Base-by-base conservation (phyloP, 352 stramenopile species). In the Pythium diclinum region DNA sequence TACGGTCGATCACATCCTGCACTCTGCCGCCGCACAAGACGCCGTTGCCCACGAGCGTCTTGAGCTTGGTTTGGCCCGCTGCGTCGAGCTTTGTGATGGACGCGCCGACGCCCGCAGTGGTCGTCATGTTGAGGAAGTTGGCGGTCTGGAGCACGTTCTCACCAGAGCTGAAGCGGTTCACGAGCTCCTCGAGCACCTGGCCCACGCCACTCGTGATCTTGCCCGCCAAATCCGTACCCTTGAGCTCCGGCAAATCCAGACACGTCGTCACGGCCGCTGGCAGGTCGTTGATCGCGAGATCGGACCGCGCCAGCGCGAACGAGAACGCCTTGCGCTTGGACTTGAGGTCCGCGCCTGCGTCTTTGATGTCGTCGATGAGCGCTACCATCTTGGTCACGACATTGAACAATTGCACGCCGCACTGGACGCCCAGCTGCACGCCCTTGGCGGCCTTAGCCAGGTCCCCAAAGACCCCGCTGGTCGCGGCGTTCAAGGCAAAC, bases 241-340 rank as follows among this genome's bases (percentile, higher is more conserved):
- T 68, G 0, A 73, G 69, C 0, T 38, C 33, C 8, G 58, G 59
- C 19, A 76, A 61, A 4, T 78, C 77, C 7, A 79, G 56, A 52
- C 82, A 89, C 14, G 68, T 75, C 16, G 73, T 65, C 21, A 86
- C 80, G 0, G 78, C 78, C 25, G 73, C 54, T 0, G 82, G 82
- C 6, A 89, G 60, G 56, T 91, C 82, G 34, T 68, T 73, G 17
- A 87, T 67, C 3, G 74, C 77, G 10, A 76, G 74, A 61, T 89
- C 79, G 40, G 79, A 80, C 65, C 89, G 81, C 53, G 73, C 73
- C 9, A 91, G 49, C 36, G 88, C 23, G 52, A 74, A 65, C 56
- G 75, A 14, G 21, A 91, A 55, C 64, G 88, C 77, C 9, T 77
- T 66, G 23, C 79, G 59, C 6, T 78, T 87, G 14, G 75, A 82